phyloP scores from a whole-genome alignment of 2,329 filamentous ascomycete species.

The Epichloe aotearoae region DNA sequence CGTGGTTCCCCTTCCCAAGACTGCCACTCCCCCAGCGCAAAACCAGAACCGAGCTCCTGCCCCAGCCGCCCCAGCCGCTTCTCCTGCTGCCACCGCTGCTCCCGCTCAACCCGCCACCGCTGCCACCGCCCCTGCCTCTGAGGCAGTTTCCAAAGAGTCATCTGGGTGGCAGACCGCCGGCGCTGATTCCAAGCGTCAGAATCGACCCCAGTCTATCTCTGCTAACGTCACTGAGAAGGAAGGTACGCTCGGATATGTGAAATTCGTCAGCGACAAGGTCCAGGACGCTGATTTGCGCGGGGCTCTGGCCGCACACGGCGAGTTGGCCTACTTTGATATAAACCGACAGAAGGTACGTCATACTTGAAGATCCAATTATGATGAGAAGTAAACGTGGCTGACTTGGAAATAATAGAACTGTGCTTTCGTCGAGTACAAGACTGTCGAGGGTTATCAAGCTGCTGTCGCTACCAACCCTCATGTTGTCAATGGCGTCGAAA shows the following conservation, averaged over 20 bases:
- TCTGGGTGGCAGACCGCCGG: constrained; percentile 74
- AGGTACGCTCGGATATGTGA: constrained; percentile 76
- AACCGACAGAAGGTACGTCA: constrained; percentile 65
- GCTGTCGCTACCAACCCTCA: constrained; percentile 79
- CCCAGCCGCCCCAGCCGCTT: constrained; percentile 23
- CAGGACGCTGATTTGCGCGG: constrained; percentile 58
- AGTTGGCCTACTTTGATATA: constrained; percentile 61
- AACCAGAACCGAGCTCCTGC: constrained; percentile 35
- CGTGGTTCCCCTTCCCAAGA: constrained; percentile 44
- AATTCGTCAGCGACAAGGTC: constrained; percentile 87
- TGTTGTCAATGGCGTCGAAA: constrained; percentile 65
- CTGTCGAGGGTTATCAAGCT: constrained; percentile 65
- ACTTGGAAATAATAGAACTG: constrained; percentile 54
- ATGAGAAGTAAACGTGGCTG: background rate
- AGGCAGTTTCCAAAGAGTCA: constrained; percentile 35
- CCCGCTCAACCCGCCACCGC: constrained; percentile 19
- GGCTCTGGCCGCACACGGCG: constrained; percentile 58
- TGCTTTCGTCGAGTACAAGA: constrained; percentile 89
- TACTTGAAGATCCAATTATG: background rate
- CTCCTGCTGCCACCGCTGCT: constrained; percentile 26
- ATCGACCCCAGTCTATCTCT: constrained; percentile 54
- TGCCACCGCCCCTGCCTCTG: constrained; percentile 25
- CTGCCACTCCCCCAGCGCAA: constrained; percentile 38
- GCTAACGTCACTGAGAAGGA: constrained; percentile 54
- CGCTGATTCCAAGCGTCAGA: constrained; percentile 72